Conservation (phyloP, 1,139 yeast genomes). For the Zhuliangozyma blackwelliae region DNA sequence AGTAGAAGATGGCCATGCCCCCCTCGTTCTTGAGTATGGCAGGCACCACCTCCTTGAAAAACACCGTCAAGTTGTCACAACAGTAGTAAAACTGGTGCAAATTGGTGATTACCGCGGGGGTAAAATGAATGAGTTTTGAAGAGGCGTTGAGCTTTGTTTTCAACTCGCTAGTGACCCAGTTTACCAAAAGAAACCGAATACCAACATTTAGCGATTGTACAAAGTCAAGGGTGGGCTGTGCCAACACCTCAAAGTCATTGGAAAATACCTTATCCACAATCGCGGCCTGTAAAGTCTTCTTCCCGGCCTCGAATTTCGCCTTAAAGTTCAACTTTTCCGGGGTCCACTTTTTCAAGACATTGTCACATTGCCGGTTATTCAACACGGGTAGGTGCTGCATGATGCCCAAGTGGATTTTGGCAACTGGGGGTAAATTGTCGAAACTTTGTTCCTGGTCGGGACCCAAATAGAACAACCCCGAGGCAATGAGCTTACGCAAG, state of each 20-base stretch:
- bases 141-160: conserved; percentile 27
- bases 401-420: conserved; percentile 45
- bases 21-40: conserved; percentile 38
- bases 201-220: conserved; percentile 26
- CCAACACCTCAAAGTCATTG: conserved; percentile 12
- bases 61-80: conserved; percentile 37
- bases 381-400: conserved; percentile 52
- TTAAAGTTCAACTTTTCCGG: conserved; percentile 29
- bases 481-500: conserved; percentile 72
- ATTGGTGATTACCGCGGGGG: conserved; percentile 27
- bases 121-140: conserved; percentile 35
- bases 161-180: conserved; percentile 41
- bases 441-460: conserved; percentile 16
- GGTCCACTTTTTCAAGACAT: conserved; percentile 42
- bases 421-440: conserved; percentile 18
- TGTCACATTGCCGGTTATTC: conserved; percentile 49
- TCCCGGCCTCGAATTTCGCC: conserved; percentile 27
- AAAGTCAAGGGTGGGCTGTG: conserved; percentile 6
- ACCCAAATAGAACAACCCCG: conserved; percentile 66
- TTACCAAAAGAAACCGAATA: conserved; percentile 37
- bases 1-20: conserved; percentile 36
- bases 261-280: conserved; percentile 20
- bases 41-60: conserved; percentile 37
- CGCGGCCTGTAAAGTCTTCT: conserved; percentile 18
- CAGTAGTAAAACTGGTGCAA: conserved; percentile 30